phyloP scores from a whole-genome alignment of 2,329 filamentous ascomycete species.

The Exophiala alcalophila region DNA sequence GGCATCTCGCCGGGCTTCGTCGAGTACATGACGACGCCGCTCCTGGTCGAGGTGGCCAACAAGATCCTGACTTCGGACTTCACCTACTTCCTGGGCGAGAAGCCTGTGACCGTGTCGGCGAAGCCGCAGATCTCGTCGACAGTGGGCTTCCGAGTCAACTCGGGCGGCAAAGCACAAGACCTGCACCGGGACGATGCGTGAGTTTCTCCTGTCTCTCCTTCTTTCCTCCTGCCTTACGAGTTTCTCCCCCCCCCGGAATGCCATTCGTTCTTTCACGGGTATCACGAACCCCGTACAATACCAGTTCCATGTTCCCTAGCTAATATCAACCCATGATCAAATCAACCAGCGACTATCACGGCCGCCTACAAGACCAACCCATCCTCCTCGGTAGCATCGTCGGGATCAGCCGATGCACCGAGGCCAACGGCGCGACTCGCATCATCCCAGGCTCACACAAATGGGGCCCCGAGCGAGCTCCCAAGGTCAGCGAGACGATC shows the following conservation, averaged over 20 bases:
- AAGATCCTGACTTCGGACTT: constrained; percentile 38
- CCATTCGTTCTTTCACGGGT: too few species aligned
- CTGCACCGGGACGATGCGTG: constrained; percentile 33
- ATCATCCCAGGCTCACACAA: constrained; percentile 34
- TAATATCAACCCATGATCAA: too few species aligned
- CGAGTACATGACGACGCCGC: constrained; percentile 38
- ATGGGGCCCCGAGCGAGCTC: constrained; percentile 26
- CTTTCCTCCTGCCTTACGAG: constrained; percentile 4
- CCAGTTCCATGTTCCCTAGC: too few species aligned
- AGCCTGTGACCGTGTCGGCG: constrained; percentile 20
- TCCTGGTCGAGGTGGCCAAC: constrained; percentile 38
- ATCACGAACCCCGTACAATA: too few species aligned
- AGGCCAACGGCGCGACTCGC: constrained; percentile 35
- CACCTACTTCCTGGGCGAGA: constrained; percentile 36
- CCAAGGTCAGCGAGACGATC: constrained; percentile 26
- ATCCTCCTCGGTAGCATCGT: constrained; percentile 42
- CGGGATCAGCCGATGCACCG: constrained; percentile 32
- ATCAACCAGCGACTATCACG: constrained; percentile 21
- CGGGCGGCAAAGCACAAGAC: constrained; percentile 30
- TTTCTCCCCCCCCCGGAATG: too few species aligned
- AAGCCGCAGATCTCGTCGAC: constrained; percentile 34
- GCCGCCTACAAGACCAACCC: constrained; percentile 38
- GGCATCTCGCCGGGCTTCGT: constrained; percentile 40
- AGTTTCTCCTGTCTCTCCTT: constrained; percentile 26
- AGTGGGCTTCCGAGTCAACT: constrained; percentile 34